Base-by-base conservation (phyloP, 257 asterid species). In the Anisodus tanguticus region DNA sequence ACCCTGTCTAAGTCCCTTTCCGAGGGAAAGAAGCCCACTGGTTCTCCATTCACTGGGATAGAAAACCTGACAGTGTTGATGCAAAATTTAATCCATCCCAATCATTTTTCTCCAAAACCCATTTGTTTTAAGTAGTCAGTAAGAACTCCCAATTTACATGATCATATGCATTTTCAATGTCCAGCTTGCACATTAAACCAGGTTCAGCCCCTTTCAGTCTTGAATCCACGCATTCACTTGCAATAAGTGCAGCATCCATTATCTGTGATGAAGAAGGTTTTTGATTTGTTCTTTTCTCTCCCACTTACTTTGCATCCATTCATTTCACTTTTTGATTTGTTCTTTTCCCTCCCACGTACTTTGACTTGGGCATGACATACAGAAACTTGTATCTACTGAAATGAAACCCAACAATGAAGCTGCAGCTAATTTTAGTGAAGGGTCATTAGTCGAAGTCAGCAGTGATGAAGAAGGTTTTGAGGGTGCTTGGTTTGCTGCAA, bases 401-500 rank as follows among this genome's bases (percentile, higher is more conserved):
- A 80, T 17, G 43, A 82, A 77, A 62, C 84, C 85, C 54, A 71
- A 45, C 49, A 71, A 69, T 43, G 86, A 83, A 84, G 84, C 63
- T 10, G 88, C 88, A 84, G 81, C 83, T 58, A 64, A 47, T 63
- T 90, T 88, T 49, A 86, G 71, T 83, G 66, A 83, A 16, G 94
- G 98, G 71, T 88, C 87, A 68, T 49, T 4, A 55, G 93, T 93
- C 63, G 98, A 94, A 90, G 89, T 87, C 55, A 79, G 90, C 84
- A 87, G 89, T 9, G 88, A 90, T 26, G 98, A 91, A 80, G 93
- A 91, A 35, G 98, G 95, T 79, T 89, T 90, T 55, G 86, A 86
- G 81, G 98, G 92, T 89, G 97, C 97, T 82, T 92, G 94, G 97
- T 88, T 90, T 79, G 69, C 83, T 63, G 95, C 91, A 15, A 91